Base-by-base conservation (phyloP, 805 yeast species). In the Myxozyma sirexii region DNA sequence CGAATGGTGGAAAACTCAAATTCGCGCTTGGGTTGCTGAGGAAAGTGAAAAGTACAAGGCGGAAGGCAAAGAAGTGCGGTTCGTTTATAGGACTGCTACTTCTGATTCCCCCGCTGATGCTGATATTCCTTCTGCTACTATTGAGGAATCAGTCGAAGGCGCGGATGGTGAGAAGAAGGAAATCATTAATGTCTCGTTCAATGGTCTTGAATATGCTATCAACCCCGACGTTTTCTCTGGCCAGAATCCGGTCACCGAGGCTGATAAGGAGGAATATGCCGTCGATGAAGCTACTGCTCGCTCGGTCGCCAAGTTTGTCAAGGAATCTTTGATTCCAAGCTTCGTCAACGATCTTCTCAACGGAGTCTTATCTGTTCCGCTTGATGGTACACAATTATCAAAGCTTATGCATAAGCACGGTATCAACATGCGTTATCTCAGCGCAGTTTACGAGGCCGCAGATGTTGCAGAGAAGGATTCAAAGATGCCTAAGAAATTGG, bases 401-500 rank as follows among this genome's bases (percentile, higher is more conserved):
- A 76, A 79, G 43, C 71, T 80, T 54, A 74, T 93, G 74, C 99
- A 94, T 74, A 82, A 82, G 63, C 77, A 79, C 56, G 99, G 99
- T 79, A 85, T 93, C 72, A 92, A 90, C 73, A 71, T 92, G 75
- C 87, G 98, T 77, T 93, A 93, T 71, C 79, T 93, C 69, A 97
- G 97, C 60, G 73, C 69, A 17, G 35, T 61, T 12, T 38, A 48
- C 17, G 57, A 38, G 13, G 53, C 48, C 13, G 35, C 50, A 10
- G 17, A 35, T 10, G 37, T 26, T n/a, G 35, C 74, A 69, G 60
- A 67, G 71, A 19, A 74, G 71, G 29, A 38, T 2, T 35, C 51
- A 27, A 29, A 42, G 27, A 61, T 73, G 71, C 70, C 71, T 27
- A 68, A 72, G n/a, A 69, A 73, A 42, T 75, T 75, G 42, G 74